A percentile compares a stretch with the other conserved stretches of the same genome.
Conservation (phyloP, 129 eudicot genomes). For the Pulicaria dysenterica region DNA sequence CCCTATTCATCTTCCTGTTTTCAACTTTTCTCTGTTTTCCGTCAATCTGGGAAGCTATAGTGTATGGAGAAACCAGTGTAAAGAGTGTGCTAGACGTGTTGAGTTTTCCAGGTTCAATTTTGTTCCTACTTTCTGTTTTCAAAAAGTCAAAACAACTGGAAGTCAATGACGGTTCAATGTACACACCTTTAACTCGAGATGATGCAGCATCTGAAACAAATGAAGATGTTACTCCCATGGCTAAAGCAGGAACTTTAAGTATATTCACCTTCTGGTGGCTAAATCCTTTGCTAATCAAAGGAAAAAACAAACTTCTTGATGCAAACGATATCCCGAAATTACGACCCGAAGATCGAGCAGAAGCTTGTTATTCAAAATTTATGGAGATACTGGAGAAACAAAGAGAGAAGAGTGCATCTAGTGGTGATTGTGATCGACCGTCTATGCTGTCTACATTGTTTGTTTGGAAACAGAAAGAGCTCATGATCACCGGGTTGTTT, state of each 20-base stretch:
- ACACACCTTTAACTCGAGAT: constrained; percentile 39
- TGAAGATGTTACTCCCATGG: constrained; percentile 46
- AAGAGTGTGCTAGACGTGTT: constrained; percentile 27
- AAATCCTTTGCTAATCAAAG: constrained; percentile 52
- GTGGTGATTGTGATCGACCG: background rate
- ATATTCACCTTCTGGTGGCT: constrained; percentile 65
- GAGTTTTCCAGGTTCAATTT: constrained; percentile 33
- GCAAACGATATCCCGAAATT: constrained; percentile 58
- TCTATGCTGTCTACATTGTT: constrained; percentile 44
- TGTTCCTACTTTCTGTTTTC: constrained; percentile 33
- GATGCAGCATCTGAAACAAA: constrained; percentile 7
- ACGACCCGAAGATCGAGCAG: constrained; percentile 46
- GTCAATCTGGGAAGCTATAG: constrained; percentile 15
- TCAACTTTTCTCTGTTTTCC: constrained; percentile 32
- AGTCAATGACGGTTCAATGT: constrained; percentile 16
- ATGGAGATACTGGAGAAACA: constrained; percentile 39
- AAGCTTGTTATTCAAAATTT: constrained; percentile 45
- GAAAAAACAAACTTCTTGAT: constrained; percentile 50
- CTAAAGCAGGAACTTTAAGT: constrained; percentile 50
- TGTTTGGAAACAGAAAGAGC: constrained; percentile 49
- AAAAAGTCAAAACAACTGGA: background rate
- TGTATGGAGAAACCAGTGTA: background rate
- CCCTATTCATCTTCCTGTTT: constrained; percentile 27
- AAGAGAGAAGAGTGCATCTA: constrained; percentile 15
- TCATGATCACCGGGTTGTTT: constrained; percentile 50